Base-by-base conservation (phyloP, 352 stramenopile species). In the Pythium phragmiticola region DNA sequence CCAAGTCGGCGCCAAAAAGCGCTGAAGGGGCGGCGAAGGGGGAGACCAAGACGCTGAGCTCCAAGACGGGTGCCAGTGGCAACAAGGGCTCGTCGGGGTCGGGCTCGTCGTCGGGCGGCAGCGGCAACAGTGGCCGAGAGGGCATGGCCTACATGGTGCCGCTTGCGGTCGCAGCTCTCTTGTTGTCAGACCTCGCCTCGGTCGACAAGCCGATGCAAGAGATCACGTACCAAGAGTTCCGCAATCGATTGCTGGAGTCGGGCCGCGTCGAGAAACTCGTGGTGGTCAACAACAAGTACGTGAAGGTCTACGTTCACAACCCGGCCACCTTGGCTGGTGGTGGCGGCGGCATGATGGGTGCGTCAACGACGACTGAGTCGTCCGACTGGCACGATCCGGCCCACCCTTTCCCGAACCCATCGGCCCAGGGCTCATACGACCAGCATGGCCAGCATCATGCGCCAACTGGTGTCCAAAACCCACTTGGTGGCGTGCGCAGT, bases 141-240 rank as follows among this genome's bases (percentile, higher is more conserved):
- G 72, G 78, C 26, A 78, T 92, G 71, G 81, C 82, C 49, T 95
- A 93, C 53, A 63, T 91, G 43, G 69, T 95, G 17, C 86, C 84
- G 13, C 61, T 92, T 23, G 86, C 84, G 0, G 69, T 95, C 30
- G 86, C 81, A 8, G 82, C 82, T 17, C 60, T 94, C 51, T 76
- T 95, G 45, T 74, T 95, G 37, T 86, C 85, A 41, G 87, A 95
- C 33, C 60, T 94, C 47, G 77, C 76, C 16, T 82, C 72, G 9
- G 69, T 85, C 23, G 84, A 94, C 68, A 92, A 95, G 58, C 82
- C 84, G 9, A 90, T 92, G 77, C 84, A 94, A 65, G 90, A 97
- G 70, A 93, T 97, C 66, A 97, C 83, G 55, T 97, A 94, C 73
- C 90, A 97, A 64, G 89, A 97, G 57, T 96, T 97, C 74, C 85